Conservation (phyloP, 805 yeast species). For the Starmerella cellae region DNA sequence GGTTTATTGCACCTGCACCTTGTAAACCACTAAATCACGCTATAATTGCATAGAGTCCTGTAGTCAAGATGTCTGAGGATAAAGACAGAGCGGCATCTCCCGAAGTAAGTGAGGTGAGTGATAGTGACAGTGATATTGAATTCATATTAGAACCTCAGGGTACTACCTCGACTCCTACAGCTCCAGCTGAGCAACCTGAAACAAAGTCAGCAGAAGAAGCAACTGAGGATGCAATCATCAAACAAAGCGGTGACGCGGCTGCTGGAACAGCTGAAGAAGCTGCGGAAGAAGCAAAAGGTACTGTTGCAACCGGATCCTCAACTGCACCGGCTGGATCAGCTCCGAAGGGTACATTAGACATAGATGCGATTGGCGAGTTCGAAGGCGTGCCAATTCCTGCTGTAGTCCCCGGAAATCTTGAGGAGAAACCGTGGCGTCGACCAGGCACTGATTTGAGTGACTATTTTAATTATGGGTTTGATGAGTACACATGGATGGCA, state of each 20-base stretch:
- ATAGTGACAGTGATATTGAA: conserved; percentile 56
- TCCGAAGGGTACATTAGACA: conserved; percentile 36
- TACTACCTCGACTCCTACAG: conserved; percentile 2
- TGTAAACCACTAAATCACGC: too few relatives aligned
- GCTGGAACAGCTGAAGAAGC: background rate
- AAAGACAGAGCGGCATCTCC: too few relatives aligned
- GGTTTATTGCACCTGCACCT: too few relatives aligned
- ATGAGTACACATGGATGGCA: conserved; percentile 90
- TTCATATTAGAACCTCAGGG: conserved; percentile 46
- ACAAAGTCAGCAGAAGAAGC: conserved; percentile 1
- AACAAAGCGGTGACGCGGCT: conserved; percentile 1
- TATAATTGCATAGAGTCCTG: too few relatives aligned
- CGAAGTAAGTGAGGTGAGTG: conserved; percentile 5
- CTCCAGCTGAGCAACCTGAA: background rate
- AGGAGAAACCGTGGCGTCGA: conserved; percentile 95
- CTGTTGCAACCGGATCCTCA: background rate
- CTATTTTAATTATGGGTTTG: conserved; percentile 92
- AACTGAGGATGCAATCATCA: background rate
- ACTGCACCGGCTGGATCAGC: background rate
- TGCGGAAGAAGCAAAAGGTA: background rate
- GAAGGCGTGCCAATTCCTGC: conserved; percentile 77
- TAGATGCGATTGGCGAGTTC: conserved; percentile 57
- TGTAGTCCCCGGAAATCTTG: conserved; percentile 62
- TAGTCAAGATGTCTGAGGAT: too few relatives aligned
- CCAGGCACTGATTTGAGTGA: conserved; percentile 94